Conservation (phyloP, 441 rosid species). For the Mallotus repandus region DNA sequence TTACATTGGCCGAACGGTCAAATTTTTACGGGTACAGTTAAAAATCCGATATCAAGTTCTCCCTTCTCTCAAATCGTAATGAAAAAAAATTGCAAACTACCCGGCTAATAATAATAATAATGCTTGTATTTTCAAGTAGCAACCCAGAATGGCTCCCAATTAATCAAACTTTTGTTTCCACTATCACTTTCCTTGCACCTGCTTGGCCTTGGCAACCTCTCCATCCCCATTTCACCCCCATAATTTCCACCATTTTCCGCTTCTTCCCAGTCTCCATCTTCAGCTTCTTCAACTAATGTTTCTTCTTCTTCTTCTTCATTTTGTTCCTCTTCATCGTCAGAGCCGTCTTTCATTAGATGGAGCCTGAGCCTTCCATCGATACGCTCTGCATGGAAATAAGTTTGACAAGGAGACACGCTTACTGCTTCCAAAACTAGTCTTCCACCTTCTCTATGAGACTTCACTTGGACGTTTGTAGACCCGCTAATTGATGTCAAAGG, state of each 20-base stretch:
- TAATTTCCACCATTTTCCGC: conserved; percentile 19
- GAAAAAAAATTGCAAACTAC: not conserved
- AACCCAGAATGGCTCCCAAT: conserved; percentile 53
- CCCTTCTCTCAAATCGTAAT: no score
- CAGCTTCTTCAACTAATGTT: conserved; percentile 18
- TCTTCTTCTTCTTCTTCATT: conserved; percentile 23
- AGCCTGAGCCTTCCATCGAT: conserved; percentile 72
- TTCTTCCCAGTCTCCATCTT: conserved; percentile 15
- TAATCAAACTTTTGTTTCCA: conserved; percentile 41
- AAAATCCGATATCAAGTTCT: no score
- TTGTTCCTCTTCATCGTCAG: conserved; percentile 15
- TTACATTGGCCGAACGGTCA: no score
- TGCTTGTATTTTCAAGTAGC: conserved; percentile 39
- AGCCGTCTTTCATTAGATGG: conserved; percentile 21
- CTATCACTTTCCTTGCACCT: conserved; percentile 52
- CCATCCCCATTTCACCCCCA: conserved; percentile 40
- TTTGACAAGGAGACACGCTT: conserved; percentile 33
- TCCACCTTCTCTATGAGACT: conserved; percentile 63
- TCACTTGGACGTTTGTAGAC: conserved; percentile 45
- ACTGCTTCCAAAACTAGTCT: conserved; percentile 59
- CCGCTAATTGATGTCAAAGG: conserved; percentile 69
- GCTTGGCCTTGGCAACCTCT: conserved; percentile 33
- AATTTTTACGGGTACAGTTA: no score
- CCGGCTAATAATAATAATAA: not conserved
- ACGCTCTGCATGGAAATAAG: conserved; percentile 60